Conservation (phyloP, 1,139 yeast genomes). For the Hyphopichia wangnamkhiaoensis region DNA sequence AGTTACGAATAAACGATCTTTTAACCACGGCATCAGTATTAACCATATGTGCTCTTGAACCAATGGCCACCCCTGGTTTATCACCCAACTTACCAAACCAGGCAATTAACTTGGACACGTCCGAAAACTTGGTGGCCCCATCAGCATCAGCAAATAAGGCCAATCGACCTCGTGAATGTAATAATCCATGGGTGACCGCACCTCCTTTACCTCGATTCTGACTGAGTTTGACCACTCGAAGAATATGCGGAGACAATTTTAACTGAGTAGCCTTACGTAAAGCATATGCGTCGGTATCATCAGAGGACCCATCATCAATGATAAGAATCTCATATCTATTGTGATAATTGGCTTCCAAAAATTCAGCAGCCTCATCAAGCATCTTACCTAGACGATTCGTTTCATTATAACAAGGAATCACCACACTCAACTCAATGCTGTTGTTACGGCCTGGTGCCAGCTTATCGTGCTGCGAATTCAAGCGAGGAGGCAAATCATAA, state of each 20-base stretch:
- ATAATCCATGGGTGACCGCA: conserved; percentile 92
- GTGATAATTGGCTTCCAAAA: conserved; percentile 40
- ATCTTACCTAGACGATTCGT: conserved; percentile 67
- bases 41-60: conserved; percentile 97
- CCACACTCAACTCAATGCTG: conserved; percentile 62
- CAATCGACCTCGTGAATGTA: conserved; percentile 70
- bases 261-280: conserved; percentile 58
- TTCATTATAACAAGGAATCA: conserved; percentile 92
- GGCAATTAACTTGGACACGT: conserved; percentile 55
- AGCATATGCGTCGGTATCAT: conserved; percentile 76
- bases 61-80: conserved; percentile 70
- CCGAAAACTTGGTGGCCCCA: conserved; percentile 87
- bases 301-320: conserved; percentile 90
- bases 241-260: conserved; percentile 53
- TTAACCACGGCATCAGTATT: conserved; percentile 94
- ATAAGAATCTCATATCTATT: conserved; percentile 71
- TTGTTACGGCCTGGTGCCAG: conserved; percentile 11
- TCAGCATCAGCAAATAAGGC: conserved; percentile 95
- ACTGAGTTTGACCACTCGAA: conserved; percentile 68
- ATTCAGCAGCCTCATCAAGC: conserved; percentile 74
- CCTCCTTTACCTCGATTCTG: conserved; percentile 96
- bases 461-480: conserved; percentile 21
- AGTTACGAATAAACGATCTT: conserved; percentile 82
- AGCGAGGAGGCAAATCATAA: conserved; percentile 31
- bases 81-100: conserved; percentile 32